Evolutionary conservation across 192 early-diverging fungal genomes (phyloP).

Genomic region (Backusella liffmaniae): DNA sequence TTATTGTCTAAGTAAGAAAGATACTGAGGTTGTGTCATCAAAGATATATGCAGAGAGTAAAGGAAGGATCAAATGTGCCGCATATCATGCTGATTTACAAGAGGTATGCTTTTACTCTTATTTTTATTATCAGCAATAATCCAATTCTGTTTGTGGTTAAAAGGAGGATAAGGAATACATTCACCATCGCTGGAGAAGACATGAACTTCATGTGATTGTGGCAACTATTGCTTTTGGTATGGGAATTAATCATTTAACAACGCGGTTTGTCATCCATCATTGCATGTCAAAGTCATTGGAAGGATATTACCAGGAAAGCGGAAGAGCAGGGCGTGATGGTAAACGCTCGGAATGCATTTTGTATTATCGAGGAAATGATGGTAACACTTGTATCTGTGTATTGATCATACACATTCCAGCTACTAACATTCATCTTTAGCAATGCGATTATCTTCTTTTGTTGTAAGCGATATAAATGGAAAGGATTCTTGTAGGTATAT

Average conservation of each 20-base stretch:
- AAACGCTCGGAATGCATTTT: slow-evolving; percentile 64
- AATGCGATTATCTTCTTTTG: slow-evolving; percentile 57
- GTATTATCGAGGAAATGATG: slow-evolving; percentile 66
- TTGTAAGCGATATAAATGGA: slow-evolving; percentile 58
- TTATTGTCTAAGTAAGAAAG: slow-evolving; percentile 66
- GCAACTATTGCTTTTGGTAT: slow-evolving; percentile 79
- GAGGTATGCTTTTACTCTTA: slow-evolving; percentile 28
- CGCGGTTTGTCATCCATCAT: slow-evolving; percentile 73
- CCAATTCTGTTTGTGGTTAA: background rate
- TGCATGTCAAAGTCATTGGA: slow-evolving; percentile 71
- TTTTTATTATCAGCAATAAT: background rate
- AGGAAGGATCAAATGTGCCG: slow-evolving; percentile 44
- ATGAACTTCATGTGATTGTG: slow-evolving; percentile 64
- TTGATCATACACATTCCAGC: background rate
- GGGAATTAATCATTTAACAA: slow-evolving; percentile 71
- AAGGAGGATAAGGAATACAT: slow-evolving; percentile 74
- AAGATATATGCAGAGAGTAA: slow-evolving; percentile 48
- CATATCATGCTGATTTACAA: slow-evolving; percentile 68
- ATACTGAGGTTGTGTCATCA: slow-evolving; percentile 53
- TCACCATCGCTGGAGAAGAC: slow-evolving; percentile 80
- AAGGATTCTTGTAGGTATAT: slow-evolving; percentile 42
- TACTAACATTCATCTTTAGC: slow-evolving; percentile 15
- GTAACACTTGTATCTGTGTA: slow-evolving; percentile 2
- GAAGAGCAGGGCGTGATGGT: slow-evolving; percentile 71
- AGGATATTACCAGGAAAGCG: slow-evolving; percentile 77